Evolutionary conservation across 331 rosid species (phyloP).

Genomic region (Malus hybrid): DNA sequence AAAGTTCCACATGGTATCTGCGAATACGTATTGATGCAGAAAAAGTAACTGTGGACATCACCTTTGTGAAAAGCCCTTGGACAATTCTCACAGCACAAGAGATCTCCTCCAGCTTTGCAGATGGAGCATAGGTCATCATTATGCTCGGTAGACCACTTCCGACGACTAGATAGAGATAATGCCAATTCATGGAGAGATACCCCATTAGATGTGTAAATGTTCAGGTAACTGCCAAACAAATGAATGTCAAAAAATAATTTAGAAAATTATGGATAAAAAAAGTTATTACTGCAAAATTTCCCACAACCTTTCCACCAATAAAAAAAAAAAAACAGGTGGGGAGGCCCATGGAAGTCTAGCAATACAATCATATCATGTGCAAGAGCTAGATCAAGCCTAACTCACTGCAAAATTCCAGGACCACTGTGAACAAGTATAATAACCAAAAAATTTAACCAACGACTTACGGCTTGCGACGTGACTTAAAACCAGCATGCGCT

Average conservation of each 20-base stretch:
- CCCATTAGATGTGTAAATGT: slow-evolving; percentile 84
- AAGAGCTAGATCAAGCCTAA: neutral
- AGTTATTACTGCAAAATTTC: neutral
- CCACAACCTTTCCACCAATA: neutral
- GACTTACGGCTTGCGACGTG: slow-evolving; percentile 98
- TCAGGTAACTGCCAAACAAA: slow-evolving; percentile 62
- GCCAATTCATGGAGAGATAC: slow-evolving; percentile 89
- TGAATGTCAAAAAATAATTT: slow-evolving; percentile 5
- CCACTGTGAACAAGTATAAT: neutral
- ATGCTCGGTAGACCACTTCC: slow-evolving; percentile 44
- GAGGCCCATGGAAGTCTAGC: neutral
- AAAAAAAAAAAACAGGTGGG: slow-evolving; percentile 3
- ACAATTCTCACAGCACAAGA: slow-evolving; percentile 86
- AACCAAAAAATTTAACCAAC: slow-evolving; percentile 10
- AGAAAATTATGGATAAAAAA: neutral
- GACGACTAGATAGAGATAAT: slow-evolving; percentile 50
- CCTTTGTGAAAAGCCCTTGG: slow-evolving; percentile 88
- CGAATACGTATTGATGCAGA: neutral
- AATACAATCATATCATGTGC: slow-evolving; percentile 1
- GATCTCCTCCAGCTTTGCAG: slow-evolving; percentile 79
- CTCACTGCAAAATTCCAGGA: neutral
- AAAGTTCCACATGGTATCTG: neutral
- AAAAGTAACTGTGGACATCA: slow-evolving; percentile 16
- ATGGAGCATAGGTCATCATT: slow-evolving; percentile 82
- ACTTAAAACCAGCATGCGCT: slow-evolving; percentile 93